phyloP scores from a whole-genome alignment of 2,329 filamentous ascomycete species.

The Colletotrichum sp. region DNA sequence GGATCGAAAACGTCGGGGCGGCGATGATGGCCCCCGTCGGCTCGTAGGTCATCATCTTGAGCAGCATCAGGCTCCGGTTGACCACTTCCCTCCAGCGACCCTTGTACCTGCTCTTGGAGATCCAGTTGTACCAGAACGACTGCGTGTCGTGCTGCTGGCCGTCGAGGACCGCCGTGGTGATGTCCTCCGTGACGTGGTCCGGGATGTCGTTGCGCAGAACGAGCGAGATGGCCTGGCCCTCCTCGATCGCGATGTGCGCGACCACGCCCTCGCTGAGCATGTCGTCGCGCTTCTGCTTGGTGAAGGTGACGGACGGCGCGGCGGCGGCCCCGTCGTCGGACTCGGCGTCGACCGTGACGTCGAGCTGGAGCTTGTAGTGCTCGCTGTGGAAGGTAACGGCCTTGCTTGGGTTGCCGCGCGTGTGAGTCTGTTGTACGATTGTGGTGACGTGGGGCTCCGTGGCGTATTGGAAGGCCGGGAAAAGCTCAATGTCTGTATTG shows the following conservation, averaged over 20 bases:
- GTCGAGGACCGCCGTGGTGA: conserved; percentile 64
- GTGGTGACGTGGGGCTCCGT: conserved; percentile 65
- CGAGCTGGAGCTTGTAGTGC: conserved; percentile 66
- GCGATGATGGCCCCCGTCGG: conserved; percentile 81
- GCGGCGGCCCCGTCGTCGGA: conserved; percentile 54
- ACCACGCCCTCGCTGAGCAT: conserved; percentile 68
- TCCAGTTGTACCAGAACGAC: conserved; percentile 77
- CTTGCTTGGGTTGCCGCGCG: conserved; percentile 55
- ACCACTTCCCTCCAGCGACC: conserved; percentile 78
- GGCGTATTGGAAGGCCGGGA: conserved; percentile 77
- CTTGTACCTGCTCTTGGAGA: conserved; percentile 72
- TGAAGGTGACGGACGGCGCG: conserved; percentile 58
- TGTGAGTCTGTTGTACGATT: conserved; percentile 50
- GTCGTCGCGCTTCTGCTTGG: conserved; percentile 53
- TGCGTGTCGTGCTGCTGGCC: conserved; percentile 72
- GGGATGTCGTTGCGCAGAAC: conserved; percentile 68
- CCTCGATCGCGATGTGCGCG: conserved; percentile 62
- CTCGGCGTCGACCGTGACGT: conserved; percentile 68
- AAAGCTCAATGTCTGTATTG: conserved; percentile 67
- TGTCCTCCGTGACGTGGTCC: conserved; percentile 60
- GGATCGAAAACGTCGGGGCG: conserved; percentile 78
- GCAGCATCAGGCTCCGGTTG: conserved; percentile 71
- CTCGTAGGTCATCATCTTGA: conserved; percentile 80
- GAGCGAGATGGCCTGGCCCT: conserved; percentile 74
- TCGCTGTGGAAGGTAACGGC: conserved; percentile 68